Percentiles rank a stretch among this genome's conserved stretches.
These are phyloP conservation scores for Endotrypanum monterogeii DNA, from an alignment of 208 protist genomes.

Conservation along the genomic window DNA sequence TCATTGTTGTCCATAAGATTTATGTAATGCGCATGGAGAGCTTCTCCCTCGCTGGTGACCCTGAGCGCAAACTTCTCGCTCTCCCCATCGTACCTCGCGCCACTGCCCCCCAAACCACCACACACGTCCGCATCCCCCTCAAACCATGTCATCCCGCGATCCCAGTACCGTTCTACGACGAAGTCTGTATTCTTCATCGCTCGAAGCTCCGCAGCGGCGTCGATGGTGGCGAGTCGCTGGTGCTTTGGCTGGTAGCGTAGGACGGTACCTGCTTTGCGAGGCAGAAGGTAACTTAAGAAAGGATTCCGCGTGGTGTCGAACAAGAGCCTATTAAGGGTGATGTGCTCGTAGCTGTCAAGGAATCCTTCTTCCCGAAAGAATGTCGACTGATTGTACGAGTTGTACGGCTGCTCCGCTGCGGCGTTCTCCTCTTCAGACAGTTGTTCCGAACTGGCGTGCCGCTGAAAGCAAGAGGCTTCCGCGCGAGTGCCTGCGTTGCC, in stretches of 20 bases:
- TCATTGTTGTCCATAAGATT: neutral
- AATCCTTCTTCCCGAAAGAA: slow-evolving; percentile 27
- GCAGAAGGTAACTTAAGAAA: slow-evolving; percentile 54
- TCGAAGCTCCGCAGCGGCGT: slow-evolving; percentile 55
- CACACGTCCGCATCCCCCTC: slow-evolving; percentile 35
- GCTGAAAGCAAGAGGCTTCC: slow-evolving; percentile 3
- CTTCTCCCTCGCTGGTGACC: neutral
- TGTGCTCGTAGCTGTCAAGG: slow-evolving; percentile 50
- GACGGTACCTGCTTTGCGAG: slow-evolving; percentile 34
- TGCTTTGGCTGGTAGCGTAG: slow-evolving; percentile 77
- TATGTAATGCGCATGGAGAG: neutral
- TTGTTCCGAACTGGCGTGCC: neutral
- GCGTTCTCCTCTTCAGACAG: slow-evolving; percentile 17
- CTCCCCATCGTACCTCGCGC: slow-evolving; percentile 4
- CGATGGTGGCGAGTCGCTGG: slow-evolving; percentile 60
- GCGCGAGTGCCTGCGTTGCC: neutral
- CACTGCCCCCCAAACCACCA: slow-evolving; percentile 7
- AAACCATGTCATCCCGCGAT: slow-evolving; percentile 60
- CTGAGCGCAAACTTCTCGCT: neutral
- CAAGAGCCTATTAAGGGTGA: slow-evolving; percentile 24
- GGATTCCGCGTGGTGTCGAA: slow-evolving; percentile 44
- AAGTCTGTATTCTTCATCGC: slow-evolving; percentile 53
- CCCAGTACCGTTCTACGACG: slow-evolving; percentile 82
- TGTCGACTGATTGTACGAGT: slow-evolving; percentile 6
- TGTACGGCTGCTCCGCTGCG: slow-evolving; percentile 7